Conservation (phyloP, 2,329 filamentous ascomycete genomes). For the Pyricularia pennisetigena region DNA sequence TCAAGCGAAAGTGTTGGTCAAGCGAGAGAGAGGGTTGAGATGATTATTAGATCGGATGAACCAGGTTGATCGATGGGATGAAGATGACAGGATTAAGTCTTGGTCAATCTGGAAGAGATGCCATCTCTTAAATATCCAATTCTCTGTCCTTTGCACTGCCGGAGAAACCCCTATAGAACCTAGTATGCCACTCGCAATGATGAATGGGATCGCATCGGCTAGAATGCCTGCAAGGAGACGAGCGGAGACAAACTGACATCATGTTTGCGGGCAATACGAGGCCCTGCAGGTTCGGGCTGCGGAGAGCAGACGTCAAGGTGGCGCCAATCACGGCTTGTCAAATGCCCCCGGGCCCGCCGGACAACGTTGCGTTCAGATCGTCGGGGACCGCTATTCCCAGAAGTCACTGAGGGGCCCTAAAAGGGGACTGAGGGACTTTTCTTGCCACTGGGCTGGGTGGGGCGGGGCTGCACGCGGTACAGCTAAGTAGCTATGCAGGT, state of each 20-base stretch:
- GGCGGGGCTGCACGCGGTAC: not conserved
- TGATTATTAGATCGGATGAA: not conserved
- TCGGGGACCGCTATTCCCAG: not conserved
- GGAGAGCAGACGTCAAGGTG: not conserved
- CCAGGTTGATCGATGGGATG: not conserved
- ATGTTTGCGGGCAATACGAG: not conserved
- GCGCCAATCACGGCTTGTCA: not conserved
- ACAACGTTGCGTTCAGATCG: not conserved
- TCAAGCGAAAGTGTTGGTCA: not conserved
- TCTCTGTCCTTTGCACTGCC: not conserved
- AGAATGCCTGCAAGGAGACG: not conserved
- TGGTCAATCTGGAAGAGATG: not conserved
- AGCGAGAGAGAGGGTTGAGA: not conserved
- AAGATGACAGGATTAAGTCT: not conserved
- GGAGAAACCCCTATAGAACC: not conserved
- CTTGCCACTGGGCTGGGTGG: not conserved
- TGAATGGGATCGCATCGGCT: not conserved
- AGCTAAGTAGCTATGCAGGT: too few relatives aligned
- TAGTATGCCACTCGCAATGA: not conserved
- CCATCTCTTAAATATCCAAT: not conserved
- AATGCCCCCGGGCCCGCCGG: not conserved
- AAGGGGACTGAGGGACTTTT: not conserved
- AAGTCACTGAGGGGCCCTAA: not conserved
- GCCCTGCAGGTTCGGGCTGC: not conserved
- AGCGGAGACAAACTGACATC: not conserved